Evolutionary conservation across 306 rosid genomes (phyloP), one percentile per base, ranked within the genome.

Genomic region (Carpinus fangiana): DNA sequence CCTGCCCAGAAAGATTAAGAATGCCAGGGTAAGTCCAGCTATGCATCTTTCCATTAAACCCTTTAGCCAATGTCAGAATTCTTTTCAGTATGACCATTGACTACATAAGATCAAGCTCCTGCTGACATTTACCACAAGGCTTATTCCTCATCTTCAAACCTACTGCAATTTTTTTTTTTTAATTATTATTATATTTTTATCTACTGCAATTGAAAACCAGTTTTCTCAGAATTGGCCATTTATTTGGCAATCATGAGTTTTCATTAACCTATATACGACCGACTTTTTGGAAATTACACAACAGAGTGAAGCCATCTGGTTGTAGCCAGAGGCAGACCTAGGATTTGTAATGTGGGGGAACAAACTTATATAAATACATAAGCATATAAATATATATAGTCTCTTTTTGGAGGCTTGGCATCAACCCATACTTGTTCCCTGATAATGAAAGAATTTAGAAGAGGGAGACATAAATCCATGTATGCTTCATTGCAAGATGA

Each of bases 231-330:
- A 26, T 28, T 13, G 41, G 41, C 17, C 6, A 31, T 61, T 13
- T 11, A 28, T 26, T 60, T 60, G 36, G 31, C 5, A 57, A 61
- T 61, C 41, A 26, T 4, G 16, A 26, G 36, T 23, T 9, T 23
- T 20, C 43, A 20, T 56, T 18, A 56, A 56, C 62, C 62, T 23
- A 56, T 56, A 11, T 0, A 0, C 16, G 3, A 60, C 43, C 18
- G 28, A 26, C 41, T 23, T 36, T 28, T 31, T 61, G 8, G 28
- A 28, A 61, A 61, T 11, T 23, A 61, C 23, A 23, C 34, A 12
- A 61, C 41, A 61, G 67, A 20, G 67, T 28, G 67, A 61, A 61
- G 67, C 34, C 67, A 23, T 61, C 38, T 61, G 67, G n/a, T 61
- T 61, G 41, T 43, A 61, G 67, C 67, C 34, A 31, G 34, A 31